These are phyloP conservation scores for Ceratocystiopsis sp. DNA, from an alignment of 2,329 filamentous ascomycete genomes.

Conservation along the genomic window DNA sequence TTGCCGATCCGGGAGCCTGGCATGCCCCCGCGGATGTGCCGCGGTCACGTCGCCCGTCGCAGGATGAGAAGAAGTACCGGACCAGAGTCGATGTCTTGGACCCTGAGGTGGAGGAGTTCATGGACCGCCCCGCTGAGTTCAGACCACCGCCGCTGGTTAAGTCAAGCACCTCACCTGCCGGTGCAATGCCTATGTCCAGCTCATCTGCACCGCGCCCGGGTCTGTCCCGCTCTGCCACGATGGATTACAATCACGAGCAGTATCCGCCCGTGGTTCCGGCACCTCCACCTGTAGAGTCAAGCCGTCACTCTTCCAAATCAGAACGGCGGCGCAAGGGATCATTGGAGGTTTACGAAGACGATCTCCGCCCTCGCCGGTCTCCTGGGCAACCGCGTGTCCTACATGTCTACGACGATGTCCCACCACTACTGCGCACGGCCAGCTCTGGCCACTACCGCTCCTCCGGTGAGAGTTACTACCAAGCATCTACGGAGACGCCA, in stretches of 20 bases:
- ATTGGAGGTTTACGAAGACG: slow-evolving; percentile 8
- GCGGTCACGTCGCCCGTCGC: slow-evolving; percentile 6
- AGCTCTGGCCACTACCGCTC: slow-evolving; percentile 1
- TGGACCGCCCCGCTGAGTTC: slow-evolving; percentile 6
- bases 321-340: slow-evolving; percentile 8
- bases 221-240: slow-evolving; percentile 9
- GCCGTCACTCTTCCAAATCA: slow-evolving; percentile 5
- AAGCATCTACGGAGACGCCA: not conserved
- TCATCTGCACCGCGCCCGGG: slow-evolving; percentile 5
- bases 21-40: not conserved
- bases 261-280: too few species aligned
- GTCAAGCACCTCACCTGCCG: slow-evolving; percentile 9
- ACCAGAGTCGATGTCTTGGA: not conserved
- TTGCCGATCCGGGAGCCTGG: slow-evolving; percentile 9
- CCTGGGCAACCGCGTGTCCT: not conserved
- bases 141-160: slow-evolving; percentile 13
- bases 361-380: not conserved
- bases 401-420: slow-evolving; percentile 3
- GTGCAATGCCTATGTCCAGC: slow-evolving; percentile 10
- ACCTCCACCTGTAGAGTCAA: not conserved
- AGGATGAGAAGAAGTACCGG: slow-evolving; percentile 8
- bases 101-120: slow-evolving; percentile 5
- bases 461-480: slow-evolving; percentile 3
- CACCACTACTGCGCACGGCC: not conserved
- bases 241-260: slow-evolving; percentile 5